phyloP scores from a whole-genome alignment of 768 basidiomycete genomes.

The Suillus variegatus region DNA sequence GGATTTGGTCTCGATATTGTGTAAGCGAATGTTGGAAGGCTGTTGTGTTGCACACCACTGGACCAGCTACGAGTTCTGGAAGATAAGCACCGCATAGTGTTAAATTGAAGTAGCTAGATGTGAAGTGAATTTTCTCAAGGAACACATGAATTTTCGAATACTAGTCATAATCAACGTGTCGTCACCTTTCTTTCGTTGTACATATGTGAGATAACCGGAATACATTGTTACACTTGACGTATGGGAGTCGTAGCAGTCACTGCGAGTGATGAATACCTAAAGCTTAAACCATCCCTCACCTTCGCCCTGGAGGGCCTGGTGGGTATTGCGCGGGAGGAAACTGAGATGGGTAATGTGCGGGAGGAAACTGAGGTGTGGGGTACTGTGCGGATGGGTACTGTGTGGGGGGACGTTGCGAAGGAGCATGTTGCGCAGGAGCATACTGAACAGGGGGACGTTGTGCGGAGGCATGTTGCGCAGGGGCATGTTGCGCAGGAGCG shows the following conservation, averaged over 20 bases:
- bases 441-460: background rate
- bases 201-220: background rate
- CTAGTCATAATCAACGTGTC: background rate
- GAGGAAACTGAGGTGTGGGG: background rate
- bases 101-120: background rate
- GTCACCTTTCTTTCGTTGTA: background rate
- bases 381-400: background rate
- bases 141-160: background rate
- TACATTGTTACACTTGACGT: background rate
- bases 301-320: background rate
- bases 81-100: background rate
- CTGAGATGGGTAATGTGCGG: background rate
- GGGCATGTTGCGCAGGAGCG: background rate
- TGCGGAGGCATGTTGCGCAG: background rate
- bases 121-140: background rate
- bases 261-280: no score
- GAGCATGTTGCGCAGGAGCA: background rate
- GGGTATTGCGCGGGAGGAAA: background rate
- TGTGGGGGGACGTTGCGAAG: background rate
- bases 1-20: background rate
- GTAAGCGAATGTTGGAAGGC: background rate
- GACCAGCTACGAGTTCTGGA: background rate
- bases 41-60: background rate
- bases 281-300: background rate
- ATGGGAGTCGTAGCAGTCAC: background rate